phyloP scores from a whole-genome alignment of 352 stramenopile genomes.

The Globisporangium mamillatum region DNA sequence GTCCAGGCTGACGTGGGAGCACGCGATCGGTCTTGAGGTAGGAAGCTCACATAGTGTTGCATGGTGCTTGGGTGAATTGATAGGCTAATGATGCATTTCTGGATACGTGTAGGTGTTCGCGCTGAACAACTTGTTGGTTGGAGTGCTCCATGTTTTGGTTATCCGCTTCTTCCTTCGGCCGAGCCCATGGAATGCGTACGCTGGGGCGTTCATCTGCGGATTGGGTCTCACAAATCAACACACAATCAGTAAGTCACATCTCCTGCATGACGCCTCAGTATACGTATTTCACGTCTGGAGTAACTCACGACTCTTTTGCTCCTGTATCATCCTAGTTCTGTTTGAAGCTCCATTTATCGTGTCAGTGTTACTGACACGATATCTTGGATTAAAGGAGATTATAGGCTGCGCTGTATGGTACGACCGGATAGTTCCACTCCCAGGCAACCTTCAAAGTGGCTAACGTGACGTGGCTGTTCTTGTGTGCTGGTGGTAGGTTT shows the following conservation, averaged over 20 bases:
- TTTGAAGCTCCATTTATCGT: conserved; percentile 81
- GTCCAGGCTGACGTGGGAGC: conserved; percentile 89
- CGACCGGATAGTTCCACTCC: no score
- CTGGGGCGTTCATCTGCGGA: conserved; percentile 85
- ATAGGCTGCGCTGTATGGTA: conserved; percentile 27
- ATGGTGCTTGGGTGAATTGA: background rate
- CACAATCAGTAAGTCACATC: conserved; percentile 50
- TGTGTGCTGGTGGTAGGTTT: conserved; percentile 27
- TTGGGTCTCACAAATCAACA: conserved; percentile 93
- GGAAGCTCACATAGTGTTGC: background rate
- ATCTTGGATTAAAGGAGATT: conserved; percentile 21
- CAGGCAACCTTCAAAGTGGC: no score
- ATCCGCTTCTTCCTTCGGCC: conserved; percentile 28
- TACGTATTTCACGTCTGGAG: background rate
- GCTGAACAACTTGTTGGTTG: conserved; percentile 90
- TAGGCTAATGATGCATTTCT: background rate
- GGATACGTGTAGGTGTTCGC: conserved; percentile 86
- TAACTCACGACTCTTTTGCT: background rate
- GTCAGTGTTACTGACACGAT: conserved; percentile 40
- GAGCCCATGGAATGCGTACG: conserved; percentile 21
- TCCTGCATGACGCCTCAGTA: background rate
- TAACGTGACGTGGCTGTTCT: background rate
- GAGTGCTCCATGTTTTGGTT: conserved; percentile 65
- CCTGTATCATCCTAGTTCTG: conserved; percentile 46
- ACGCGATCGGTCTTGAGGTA: conserved; percentile 68